Conservation (phyloP, 768 basidiomycete species). For the Kockovaella imperatae region DNA sequence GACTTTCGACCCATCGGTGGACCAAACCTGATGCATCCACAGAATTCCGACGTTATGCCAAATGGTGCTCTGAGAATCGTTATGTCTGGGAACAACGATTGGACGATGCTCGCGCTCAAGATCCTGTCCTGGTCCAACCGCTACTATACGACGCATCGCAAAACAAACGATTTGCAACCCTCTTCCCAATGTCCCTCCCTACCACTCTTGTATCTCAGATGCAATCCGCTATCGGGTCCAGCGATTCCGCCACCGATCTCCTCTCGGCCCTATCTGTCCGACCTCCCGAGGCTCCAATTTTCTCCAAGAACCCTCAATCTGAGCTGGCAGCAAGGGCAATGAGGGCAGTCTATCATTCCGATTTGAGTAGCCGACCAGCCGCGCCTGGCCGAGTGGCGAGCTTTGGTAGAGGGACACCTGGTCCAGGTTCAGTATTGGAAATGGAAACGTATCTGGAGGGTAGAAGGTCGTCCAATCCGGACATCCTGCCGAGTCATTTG, state of each 20-base stretch:
- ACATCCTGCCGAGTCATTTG: no score
- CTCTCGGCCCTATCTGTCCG: background rate
- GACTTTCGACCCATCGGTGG: background rate
- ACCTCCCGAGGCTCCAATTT: background rate
- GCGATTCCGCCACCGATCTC: background rate
- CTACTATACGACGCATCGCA: constrained; percentile 41
- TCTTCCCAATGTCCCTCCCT: constrained; percentile 57
- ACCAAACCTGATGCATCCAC: background rate
- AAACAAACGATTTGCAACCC: constrained; percentile 49
- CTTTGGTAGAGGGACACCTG: background rate
- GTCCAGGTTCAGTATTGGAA: no score
- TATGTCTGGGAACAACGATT: constrained; percentile 58
- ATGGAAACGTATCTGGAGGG: background rate
- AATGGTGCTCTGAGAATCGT: constrained; percentile 64
- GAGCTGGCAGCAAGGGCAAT: background rate
- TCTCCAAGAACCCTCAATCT: background rate
- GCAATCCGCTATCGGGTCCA: constrained; percentile 14
- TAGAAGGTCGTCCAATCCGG: background rate
- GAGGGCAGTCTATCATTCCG: constrained; percentile 1
- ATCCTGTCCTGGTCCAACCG: constrained; percentile 19
- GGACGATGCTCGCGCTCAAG: constrained; percentile 15
- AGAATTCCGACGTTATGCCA: constrained; percentile 65
- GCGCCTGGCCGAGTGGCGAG: background rate
- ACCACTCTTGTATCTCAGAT: constrained; percentile 38
- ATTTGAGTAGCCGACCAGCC: background rate